A percentile compares a stretch with the other conserved stretches of the same genome.
Conservation (phyloP, 352 stramenopile species). For the Phytophthora agathidicida region DNA sequence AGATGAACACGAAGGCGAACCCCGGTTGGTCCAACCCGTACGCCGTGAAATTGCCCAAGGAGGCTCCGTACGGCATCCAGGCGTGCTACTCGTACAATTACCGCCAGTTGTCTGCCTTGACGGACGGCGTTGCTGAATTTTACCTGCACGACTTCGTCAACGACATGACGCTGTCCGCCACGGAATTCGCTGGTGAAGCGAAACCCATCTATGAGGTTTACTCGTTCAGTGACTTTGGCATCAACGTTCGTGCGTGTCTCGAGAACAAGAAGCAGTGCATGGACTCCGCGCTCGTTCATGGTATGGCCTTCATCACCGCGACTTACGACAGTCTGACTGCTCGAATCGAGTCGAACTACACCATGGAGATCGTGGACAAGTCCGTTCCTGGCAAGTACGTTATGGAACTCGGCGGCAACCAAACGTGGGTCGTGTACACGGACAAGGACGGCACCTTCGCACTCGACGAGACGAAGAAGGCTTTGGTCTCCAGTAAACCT, state of each 20-base stretch:
- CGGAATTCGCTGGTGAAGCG: constrained; percentile 43
- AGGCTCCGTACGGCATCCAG: constrained; percentile 54
- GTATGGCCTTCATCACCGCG: constrained; percentile 71
- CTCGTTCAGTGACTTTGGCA: constrained; percentile 64
- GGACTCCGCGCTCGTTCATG: constrained; percentile 55
- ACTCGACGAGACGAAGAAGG: constrained; percentile 33
- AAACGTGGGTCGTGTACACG: constrained; percentile 78
- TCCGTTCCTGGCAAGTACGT: constrained; percentile 54
- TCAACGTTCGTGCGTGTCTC: constrained; percentile 48
- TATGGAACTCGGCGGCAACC: constrained; percentile 53
- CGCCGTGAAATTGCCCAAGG: constrained; percentile 52
- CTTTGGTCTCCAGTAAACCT: constrained; percentile 35
- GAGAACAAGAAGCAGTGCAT: constrained; percentile 42
- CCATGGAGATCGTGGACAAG: constrained; percentile 47
- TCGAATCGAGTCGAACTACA: constrained; percentile 45
- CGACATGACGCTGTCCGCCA: constrained; percentile 66
- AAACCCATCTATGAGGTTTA: constrained; percentile 63
- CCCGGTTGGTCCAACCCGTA: constrained; percentile 75
- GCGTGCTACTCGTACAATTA: constrained; percentile 69
- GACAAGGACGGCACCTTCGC: constrained; percentile 35
- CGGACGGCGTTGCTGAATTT: constrained; percentile 53
- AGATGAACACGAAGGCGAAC: constrained; percentile 45
- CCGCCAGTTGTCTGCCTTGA: constrained; percentile 40
- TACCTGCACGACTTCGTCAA: constrained; percentile 68
- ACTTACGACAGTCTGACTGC: constrained; percentile 59